Percentiles rank a stretch among this genome's conserved stretches.
Conservation (phyloP, 495 filamentous ascomycete genomes). For the Aspergillus funiculosus region DNA sequence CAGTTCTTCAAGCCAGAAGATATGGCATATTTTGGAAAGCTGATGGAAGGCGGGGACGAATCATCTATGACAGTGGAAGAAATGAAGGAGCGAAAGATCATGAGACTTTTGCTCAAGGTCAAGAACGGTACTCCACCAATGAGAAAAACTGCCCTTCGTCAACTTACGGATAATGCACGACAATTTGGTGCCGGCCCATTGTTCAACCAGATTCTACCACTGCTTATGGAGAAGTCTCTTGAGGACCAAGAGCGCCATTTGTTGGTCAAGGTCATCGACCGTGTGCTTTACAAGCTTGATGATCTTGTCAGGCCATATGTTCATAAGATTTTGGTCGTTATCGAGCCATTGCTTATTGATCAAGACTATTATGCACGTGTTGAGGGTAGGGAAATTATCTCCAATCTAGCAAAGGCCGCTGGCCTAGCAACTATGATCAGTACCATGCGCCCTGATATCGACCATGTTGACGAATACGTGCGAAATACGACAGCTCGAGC, state of each 20-base stretch:
- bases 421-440: constrained; percentile 99
- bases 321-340: constrained; percentile 98
- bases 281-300: constrained; percentile 96
- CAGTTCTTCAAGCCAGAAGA: constrained; percentile 99
- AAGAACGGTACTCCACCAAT: constrained; percentile 99
- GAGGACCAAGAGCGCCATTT: constrained; percentile 99
- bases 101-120: constrained; percentile 93
- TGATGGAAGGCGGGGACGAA: constrained; percentile 93
- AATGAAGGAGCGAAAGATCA: constrained; percentile 96
- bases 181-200: constrained; percentile 93
- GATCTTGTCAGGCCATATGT: constrained; percentile 95
- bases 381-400: constrained; percentile 97
- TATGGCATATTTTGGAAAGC: constrained; percentile 98
- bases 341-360: constrained; percentile 96
- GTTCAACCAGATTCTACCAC: constrained; percentile 95
- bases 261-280: constrained; percentile 98
- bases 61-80: constrained; percentile 88
- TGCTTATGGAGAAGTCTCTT: constrained; percentile 97
- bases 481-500: constrained; percentile 96
- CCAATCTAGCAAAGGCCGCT: constrained; percentile 92
- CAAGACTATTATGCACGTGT: constrained; percentile 99
- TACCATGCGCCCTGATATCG: constrained; percentile 98
- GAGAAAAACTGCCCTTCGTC: constrained; percentile 98
- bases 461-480: constrained; percentile 98
- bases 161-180: constrained; percentile 94